Percentiles rank a stretch among this genome's conserved stretches.
phyloP scores from a whole-genome alignment of 108 stramenopile genomes.

The Conticribra guillardii region DNA sequence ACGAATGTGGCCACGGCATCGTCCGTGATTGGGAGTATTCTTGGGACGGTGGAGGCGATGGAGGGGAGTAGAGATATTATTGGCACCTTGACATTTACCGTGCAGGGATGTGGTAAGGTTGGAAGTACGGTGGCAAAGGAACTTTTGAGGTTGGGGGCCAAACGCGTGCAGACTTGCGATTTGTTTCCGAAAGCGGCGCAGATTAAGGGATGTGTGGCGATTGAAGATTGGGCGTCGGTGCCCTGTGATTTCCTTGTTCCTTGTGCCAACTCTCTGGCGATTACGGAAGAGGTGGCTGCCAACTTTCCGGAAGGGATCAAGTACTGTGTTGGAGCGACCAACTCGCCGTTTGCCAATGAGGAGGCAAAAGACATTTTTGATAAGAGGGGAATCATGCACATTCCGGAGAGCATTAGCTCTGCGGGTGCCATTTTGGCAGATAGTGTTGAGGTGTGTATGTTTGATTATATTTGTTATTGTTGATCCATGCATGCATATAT shows the following conservation, averaged over 20 bases:
- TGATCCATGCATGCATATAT: neutral
- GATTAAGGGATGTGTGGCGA: conserved; percentile 40
- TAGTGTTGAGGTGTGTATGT: conserved; percentile 23
- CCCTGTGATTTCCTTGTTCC: conserved; percentile 50
- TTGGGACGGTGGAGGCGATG: conserved; percentile 43
- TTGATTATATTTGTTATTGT: neutral
- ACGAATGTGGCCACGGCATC: conserved; percentile 48
- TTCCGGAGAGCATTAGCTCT: conserved; percentile 45
- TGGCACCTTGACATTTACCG: conserved; percentile 40
- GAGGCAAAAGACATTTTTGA: conserved; percentile 38
- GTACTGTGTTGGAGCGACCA: conserved; percentile 47
- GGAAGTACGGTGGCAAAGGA: conserved; percentile 46
- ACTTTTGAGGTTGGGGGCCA: conserved; percentile 40
- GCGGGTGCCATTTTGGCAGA: conserved; percentile 54
- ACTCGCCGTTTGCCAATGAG: conserved; percentile 38
- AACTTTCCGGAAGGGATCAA: conserved; percentile 32
- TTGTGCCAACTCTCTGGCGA: conserved; percentile 43
- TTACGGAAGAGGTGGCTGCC: conserved; percentile 34
- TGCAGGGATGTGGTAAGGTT: conserved; percentile 61
- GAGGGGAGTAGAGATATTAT: conserved; percentile 35
- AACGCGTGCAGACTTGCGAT: conserved; percentile 46
- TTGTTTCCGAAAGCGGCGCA: conserved; percentile 19
- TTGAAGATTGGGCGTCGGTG: conserved; percentile 34
- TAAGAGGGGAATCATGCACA: conserved; percentile 33
- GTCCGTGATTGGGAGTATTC: conserved; percentile 46